Conservation (phyloP, 2,329 filamentous ascomycete species). For the Leptographium radiaticola region DNA sequence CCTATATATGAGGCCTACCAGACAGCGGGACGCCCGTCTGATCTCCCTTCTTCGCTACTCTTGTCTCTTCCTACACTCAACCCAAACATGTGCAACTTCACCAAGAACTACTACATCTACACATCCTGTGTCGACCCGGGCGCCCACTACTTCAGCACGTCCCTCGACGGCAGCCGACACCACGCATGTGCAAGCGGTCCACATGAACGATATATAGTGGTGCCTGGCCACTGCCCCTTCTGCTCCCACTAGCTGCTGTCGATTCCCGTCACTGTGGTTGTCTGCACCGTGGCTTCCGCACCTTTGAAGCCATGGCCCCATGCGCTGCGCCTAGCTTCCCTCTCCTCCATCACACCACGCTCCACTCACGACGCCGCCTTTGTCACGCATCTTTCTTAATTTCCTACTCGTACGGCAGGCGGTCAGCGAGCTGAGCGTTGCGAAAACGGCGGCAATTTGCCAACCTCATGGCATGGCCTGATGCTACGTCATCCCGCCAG, state of each 20-base stretch:
- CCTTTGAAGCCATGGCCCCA: background rate
- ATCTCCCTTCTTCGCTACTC: background rate
- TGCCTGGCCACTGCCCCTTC: conserved; percentile 48
- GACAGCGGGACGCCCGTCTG: background rate
- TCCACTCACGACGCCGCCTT: background rate
- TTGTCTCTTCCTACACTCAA: too few species aligned
- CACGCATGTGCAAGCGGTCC: conserved; percentile 48
- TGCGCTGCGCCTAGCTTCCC: background rate
- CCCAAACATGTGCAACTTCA: conserved; percentile 45
- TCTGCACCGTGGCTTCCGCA: background rate
- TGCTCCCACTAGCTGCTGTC: conserved; percentile 19
- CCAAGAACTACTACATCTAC: conserved; percentile 69
- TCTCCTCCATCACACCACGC: background rate
- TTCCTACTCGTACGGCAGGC: background rate
- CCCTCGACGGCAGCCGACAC: conserved; percentile 50
- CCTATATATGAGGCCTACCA: background rate
- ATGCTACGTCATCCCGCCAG: background rate
- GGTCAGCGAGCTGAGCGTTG: background rate
- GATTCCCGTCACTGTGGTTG: background rate
- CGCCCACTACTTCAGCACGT: conserved; percentile 57
- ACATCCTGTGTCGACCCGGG: conserved; percentile 55
- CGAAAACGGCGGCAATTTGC: background rate
- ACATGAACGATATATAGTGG: conserved; percentile 62
- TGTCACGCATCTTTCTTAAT: background rate
- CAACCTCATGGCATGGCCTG: background rate